Base-by-base conservation (phyloP, 2,329 filamentous ascomycete species). In the Thielaviopsis populi region DNA sequence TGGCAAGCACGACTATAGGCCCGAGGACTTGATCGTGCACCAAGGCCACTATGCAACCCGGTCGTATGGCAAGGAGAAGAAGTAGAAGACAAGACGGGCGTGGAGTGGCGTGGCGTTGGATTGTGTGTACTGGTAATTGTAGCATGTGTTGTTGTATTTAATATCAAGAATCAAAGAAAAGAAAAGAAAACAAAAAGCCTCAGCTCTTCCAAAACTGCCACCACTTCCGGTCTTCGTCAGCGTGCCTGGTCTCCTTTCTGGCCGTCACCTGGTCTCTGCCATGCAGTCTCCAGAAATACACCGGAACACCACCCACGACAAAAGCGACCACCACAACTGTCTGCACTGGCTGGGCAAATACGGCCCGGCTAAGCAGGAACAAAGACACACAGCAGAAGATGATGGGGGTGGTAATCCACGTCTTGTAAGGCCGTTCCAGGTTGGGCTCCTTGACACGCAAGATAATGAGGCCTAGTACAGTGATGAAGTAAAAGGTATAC, bases 301-400 rank as follows among this genome's bases (percentile, higher is more conserved):
- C 83, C 0, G 91, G 88, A 43, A 97, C 78, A 0, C 94, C 94
- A 0, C 84, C 86, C 3, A 87, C 78, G 66, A 96, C 88, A 70
- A 97, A 99, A 0, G 78, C 85, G 5, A 96, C 78, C 7, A 99
- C 94, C 24, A 92, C 83, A 27, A 96, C 72, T 0, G 92, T 96
- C 78, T 99, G 91, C 61, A 95, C 70, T 3, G 94, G 94, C 74
- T 96, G 86, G 40, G 91, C 88, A 71, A 99, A 94, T 15, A 97
- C 85, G 2, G 91, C 91, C 61, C 94, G 80, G 71, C 85, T 91
- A 50, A 99, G 81, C 68, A 99, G 74, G 72, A 99, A 99, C 68
- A 99, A 74, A 72, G 89, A 95, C 46, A 99, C 94, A 71, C 94
- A 99, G 80, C 94, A 99, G 73, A 99, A 99, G 64, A 96, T 92